Base-by-base conservation (phyloP, 495 filamentous ascomycete species). In the Xylona heveae region DNA sequence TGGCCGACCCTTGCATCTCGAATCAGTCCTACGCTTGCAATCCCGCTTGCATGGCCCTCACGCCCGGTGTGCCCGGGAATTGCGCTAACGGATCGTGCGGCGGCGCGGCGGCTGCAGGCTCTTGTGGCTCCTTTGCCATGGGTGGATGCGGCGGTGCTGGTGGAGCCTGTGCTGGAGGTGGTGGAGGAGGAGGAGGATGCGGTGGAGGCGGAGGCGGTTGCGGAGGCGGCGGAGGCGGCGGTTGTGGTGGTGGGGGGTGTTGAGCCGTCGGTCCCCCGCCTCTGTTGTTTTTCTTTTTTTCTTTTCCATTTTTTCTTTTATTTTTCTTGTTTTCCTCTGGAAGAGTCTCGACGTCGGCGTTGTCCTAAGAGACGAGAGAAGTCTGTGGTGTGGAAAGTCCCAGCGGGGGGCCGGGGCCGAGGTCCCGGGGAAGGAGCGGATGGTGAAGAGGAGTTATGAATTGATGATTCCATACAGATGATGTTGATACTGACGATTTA, bases 71-170 rank as follows among this genome's bases (percentile, higher is more conserved):
- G 24, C 44, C 39, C 5, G 59, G 57, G 2, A 51, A 42, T 29
- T 63, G 61, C 44, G 47, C 38, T 13, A 38, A 40, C 3, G 59
- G 61, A 5, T 58, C 57, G 13, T 64, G 66, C 48, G 63, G 56
- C 0, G 67, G 54, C 9, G 61, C 47, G 1, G 64, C 59, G n/a
- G 63, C 66, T 9, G 60, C 61, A 23, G 63, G 66, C 1, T 48
- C 51, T 6, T 62, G 62, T 40, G 60, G 55, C 36, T 61, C 61
- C 14, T 45, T 43, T 2, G 54, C 53, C 10, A 49, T 50, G 4
- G 44, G 47, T 7, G 55, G 50, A 8, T 52, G 55, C 23, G 47
- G 54, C 31, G 46, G 45, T 6, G 43, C 45, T 12, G 49, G 57
- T 2, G 43, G 57, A 30, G 51, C 54, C 20, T 57, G 62, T 42